Base-by-base conservation (phyloP, 345 rosid species). In the Arabidopsis arenosa region DNA sequence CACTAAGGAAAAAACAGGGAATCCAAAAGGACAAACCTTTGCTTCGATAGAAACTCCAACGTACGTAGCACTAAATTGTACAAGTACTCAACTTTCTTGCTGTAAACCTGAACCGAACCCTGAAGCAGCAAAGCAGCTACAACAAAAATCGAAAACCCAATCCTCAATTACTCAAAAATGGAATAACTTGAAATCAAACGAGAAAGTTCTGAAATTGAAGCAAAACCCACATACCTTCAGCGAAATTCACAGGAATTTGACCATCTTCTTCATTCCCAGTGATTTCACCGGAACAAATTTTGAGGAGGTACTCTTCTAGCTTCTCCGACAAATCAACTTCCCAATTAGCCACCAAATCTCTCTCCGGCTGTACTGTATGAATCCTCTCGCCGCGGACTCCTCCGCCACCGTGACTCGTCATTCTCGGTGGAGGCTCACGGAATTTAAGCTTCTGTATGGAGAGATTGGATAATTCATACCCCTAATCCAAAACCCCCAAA, bases 71-170 rank as follows among this genome's bases (percentile, higher is more conserved):
- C 98, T 88, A 95, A 83, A 78, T 83, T 89, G 81, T 93, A 93
- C 18, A 95, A 75, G 83, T 95, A 95, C 80, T 95, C 99, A 11
- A 95, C 99, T 76, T 95, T 95, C 83, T 94, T 83, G 85, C 99
- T 89, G 59, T 95, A 95, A 57, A 95, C 99, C 74, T 95, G 99
- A 68, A 87, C 90, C 35, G 99, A 95, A 57, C 97, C 98, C 86
- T 95, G 99, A 84, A 95, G 89, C 80, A 95, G 83, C 83, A 95
- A 85, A 75, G 99, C 99, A 82, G 99, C 99, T 95, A 76, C 84
- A 87, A 41, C 5, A 37, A 43, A 58, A 66, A 18, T 53, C 41
- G 60, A 63, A 54, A 18, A 58, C 33, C 73, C 68, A 57, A 51
- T 11, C 14, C 40, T 71, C 23, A 12, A 8, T 1, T 58, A 56